These are phyloP conservation scores for Amylostereum chailletii DNA, from an alignment of 1,284 basidiomycete species.

Conservation along the genomic window DNA sequence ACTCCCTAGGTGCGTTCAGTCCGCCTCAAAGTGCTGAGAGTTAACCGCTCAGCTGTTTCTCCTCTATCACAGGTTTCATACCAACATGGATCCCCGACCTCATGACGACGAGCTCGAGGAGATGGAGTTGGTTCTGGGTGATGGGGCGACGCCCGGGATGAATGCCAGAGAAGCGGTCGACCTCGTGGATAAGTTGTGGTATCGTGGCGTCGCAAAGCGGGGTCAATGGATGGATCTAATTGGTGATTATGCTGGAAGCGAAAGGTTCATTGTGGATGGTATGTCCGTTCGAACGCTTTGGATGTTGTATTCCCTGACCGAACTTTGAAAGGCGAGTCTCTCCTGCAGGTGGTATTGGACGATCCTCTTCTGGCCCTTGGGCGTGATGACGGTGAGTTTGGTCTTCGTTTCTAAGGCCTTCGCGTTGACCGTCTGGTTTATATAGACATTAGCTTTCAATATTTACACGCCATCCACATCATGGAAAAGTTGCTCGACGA, in stretches of 20 bases:
- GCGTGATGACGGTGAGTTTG: constrained; percentile 27
- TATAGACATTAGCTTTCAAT: constrained; percentile 49
- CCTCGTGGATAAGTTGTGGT: constrained; percentile 30
- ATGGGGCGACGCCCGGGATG: too few relatives aligned
- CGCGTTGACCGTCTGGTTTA: not conserved
- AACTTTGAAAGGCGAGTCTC: constrained; percentile 37
- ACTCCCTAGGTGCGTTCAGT: too few relatives aligned
- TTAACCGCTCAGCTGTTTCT: too few relatives aligned
- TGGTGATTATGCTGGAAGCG: constrained; percentile 60
- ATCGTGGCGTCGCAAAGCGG: constrained; percentile 22
- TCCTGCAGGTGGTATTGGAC: constrained; percentile 50
- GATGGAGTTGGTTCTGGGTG: too few relatives aligned
- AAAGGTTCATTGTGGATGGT: constrained; percentile 64
- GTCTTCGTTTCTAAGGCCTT: not conserved
- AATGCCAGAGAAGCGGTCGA: constrained; percentile 15
- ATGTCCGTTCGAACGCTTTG: constrained; percentile 1
- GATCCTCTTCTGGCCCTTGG: constrained; percentile 50
- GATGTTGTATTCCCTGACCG: too few relatives aligned
- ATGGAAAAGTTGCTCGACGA: constrained; percentile 44
- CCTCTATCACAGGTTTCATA: too few relatives aligned
- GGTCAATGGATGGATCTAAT: constrained; percentile 61
- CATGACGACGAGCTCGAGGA: too few relatives aligned
- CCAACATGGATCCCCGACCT: too few relatives aligned
- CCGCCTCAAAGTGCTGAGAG: too few relatives aligned
- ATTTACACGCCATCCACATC: constrained; percentile 47